Evolutionary conservation across 2,329 filamentous ascomycete species (phyloP).

Genomic region (Alternaria conjuncta): DNA sequence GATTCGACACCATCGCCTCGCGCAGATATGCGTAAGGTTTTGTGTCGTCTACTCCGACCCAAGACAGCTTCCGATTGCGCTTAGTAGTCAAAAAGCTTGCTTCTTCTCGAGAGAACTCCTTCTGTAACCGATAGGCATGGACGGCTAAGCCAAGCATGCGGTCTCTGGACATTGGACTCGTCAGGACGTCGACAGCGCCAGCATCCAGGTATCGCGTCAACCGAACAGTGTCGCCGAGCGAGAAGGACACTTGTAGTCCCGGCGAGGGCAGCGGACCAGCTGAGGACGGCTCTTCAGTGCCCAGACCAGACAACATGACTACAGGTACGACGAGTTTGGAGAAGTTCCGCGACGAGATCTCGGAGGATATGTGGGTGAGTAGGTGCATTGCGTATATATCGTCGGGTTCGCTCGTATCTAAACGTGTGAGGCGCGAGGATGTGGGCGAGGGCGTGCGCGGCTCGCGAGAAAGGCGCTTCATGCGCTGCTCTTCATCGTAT

Average conservation of each 20-base stretch:
- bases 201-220: conserved; percentile 80
- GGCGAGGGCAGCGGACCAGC: conserved; percentile 39
- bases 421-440: conserved; percentile 36
- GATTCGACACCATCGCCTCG: conserved; percentile 89
- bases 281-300: conserved; percentile 37
- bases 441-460: conserved; percentile 51
- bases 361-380: conserved; percentile 50
- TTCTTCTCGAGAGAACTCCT: conserved; percentile 76
- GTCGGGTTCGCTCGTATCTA: conserved; percentile 46
- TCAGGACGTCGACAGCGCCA: conserved; percentile 85
- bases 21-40: conserved; percentile 88
- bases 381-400: conserved; percentile 54
- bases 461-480: conserved; percentile 50
- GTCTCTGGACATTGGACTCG: conserved; percentile 76
- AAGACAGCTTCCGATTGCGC: conserved; percentile 82
- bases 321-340: conserved; percentile 51
- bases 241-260: conserved; percentile 42
- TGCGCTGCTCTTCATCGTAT: conserved; percentile 51
- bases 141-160: conserved; percentile 78
- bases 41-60: conserved; percentile 85
- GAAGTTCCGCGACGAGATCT: conserved; percentile 50
- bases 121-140: conserved; percentile 82
- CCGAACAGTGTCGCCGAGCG: conserved; percentile 57
- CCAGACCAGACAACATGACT: conserved; percentile 49
- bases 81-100: conserved; percentile 74